Conservation (phyloP, 2,329 filamentous ascomycete genomes). For the Arthrinium puccinioides region DNA sequence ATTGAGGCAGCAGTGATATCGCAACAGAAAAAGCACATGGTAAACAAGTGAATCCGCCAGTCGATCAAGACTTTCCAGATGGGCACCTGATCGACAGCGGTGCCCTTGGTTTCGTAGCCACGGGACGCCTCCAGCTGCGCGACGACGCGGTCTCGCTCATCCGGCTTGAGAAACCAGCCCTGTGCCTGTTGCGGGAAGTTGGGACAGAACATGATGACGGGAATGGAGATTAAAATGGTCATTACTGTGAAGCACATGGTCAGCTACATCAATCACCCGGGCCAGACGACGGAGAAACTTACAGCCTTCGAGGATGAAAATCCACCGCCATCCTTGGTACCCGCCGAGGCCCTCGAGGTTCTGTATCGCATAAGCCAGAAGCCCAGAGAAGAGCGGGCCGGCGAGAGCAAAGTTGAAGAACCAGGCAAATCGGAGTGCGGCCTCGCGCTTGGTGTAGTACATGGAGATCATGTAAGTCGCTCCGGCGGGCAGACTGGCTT, state of each 20-base stretch:
- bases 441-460: slow-evolving; percentile 19
- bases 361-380: slow-evolving; percentile 33
- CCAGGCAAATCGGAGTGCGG: slow-evolving; percentile 19
- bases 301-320: slow-evolving; percentile 32
- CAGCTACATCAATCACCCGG: not conserved
- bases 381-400: slow-evolving; percentile 30
- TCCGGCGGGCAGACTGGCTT: slow-evolving; percentile 31
- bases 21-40: slow-evolving; percentile 22
- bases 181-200: slow-evolving; percentile 20
- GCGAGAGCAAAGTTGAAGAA: slow-evolving; percentile 29
- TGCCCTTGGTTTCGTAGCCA: slow-evolving; percentile 15
- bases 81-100: slow-evolving; percentile 13
- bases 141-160: slow-evolving; percentile 16
- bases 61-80: slow-evolving; percentile 18
- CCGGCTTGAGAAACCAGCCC: slow-evolving; percentile 16
- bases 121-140: slow-evolving; percentile 14
- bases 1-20: slow-evolving; percentile 20
- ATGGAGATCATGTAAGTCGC: slow-evolving; percentile 21
- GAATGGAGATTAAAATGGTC: slow-evolving; percentile 12
- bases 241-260: slow-evolving; percentile 6
- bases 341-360: slow-evolving; percentile 31
- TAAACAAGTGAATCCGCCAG: slow-evolving; percentile 22
- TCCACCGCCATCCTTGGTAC: slow-evolving; percentile 35
- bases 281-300: not conserved
- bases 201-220: slow-evolving; percentile 15